Evolutionary conservation across 169 alveolate genomes (phyloP), one percentile per base, ranked within the genome.

Genomic region (Cryptosporidium andersoni): DNA sequence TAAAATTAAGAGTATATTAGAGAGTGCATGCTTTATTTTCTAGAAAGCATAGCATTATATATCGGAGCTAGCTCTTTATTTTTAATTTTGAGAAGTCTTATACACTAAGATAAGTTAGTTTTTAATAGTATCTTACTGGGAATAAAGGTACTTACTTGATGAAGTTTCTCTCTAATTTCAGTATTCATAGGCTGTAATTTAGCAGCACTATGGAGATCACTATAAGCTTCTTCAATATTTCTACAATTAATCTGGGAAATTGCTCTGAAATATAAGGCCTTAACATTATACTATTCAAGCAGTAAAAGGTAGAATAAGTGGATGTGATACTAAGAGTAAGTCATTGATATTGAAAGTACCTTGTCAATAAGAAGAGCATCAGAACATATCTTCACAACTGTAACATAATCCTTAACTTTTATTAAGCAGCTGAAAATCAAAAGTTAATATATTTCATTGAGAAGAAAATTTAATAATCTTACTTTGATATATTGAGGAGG

Each of bases 231-330:
- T 7, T 74, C 85, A 2, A 68, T 66, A 49, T 74, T 68, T n/a
- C 60, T 12, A 5, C 55, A 43, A 14, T 74, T 45, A 4, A 74
- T 48, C 16, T 74, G 25, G 1, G 85, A 53, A 3, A 43, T n/a
- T 40, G 85, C 85, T 58, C 85, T 74, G 9, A 74, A n/a, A 58
- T 74, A 74, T 8, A 74, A 25, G 16, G 85, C 85, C 40, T 74
- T 74, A 52, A 74, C 60, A 43, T 74, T 74, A n/a, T 74, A 25
- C 85, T 74, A 40, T 0, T 16, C 37, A 47, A 42, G 60, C 11
- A 47, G 47, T n/a, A 2, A 53, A 9, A n/a, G 67, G 16, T 11
- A 0, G 51, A 53, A 11, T 11, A 16, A 0, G 48, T 45, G 48
- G 34, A n/a, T n/a, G 43, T 14, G 2, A 25, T 25, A 25, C 16